Percentiles rank a stretch among this genome's conserved stretches.
These are phyloP conservation scores for Fusarium solani-melongenae DNA, from an alignment of 2,329 filamentous ascomycete species.

Conservation along the genomic window DNA sequence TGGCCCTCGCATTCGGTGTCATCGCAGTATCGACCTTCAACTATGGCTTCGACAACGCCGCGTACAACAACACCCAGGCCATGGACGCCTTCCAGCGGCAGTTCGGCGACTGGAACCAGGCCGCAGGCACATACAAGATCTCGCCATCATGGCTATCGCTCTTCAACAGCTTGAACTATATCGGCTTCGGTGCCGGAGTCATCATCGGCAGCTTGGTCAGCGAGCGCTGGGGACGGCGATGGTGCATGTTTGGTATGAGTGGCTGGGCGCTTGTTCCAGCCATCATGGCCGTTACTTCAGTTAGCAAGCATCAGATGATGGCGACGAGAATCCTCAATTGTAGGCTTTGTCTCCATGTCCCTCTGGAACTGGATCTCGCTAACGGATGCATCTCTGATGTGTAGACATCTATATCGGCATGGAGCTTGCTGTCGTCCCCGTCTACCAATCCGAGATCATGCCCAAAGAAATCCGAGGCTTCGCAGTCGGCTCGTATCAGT, in stretches of 20 bases:
- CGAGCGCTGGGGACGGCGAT: slow-evolving; percentile 28
- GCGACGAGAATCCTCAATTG: slow-evolving; percentile 7
- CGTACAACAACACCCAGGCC: slow-evolving; percentile 45
- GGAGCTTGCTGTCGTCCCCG: slow-evolving; percentile 41
- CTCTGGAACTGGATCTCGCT: neutral
- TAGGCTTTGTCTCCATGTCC: neutral
- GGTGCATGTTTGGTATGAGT: slow-evolving; percentile 48
- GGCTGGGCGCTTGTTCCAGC: slow-evolving; percentile 39
- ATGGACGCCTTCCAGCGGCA: slow-evolving; percentile 47
- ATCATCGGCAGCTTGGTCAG: slow-evolving; percentile 22
- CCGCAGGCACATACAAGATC: neutral
- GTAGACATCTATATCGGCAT: slow-evolving; percentile 12
- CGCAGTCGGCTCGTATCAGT: slow-evolving; percentile 29
- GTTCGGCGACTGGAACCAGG: slow-evolving; percentile 45
- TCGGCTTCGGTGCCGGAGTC: neutral
- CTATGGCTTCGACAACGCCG: slow-evolving; percentile 52
- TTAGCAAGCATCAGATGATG: slow-evolving; percentile 12
- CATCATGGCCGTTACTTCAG: slow-evolving; percentile 12
- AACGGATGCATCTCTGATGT: neutral
- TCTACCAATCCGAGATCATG: slow-evolving; percentile 46
- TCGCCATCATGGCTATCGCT: neutral
- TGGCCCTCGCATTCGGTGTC: slow-evolving; percentile 13
- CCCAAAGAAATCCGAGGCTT: slow-evolving; percentile 33
- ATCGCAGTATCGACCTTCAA: slow-evolving; percentile 49
- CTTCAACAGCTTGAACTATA: neutral